Conservation (phyloP, 495 filamentous ascomycete genomes). For the Talaromyces ruber region DNA sequence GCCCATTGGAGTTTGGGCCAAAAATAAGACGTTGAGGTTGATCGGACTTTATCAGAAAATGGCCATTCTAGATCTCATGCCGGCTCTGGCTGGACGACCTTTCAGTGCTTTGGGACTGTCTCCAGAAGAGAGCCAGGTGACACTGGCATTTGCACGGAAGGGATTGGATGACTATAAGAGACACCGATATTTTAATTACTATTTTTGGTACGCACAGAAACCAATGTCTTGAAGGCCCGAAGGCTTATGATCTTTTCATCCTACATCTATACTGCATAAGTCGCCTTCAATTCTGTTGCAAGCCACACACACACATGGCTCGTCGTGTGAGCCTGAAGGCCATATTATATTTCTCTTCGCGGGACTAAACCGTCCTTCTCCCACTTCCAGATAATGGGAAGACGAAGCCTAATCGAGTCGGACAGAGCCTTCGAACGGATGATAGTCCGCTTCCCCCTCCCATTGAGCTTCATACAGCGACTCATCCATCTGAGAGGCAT, state of each 20-base stretch:
- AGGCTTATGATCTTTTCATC: neutral
- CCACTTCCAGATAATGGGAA: neutral
- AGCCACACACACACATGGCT: neutral
- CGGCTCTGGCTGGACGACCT: neutral
- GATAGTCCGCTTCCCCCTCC: constrained; percentile 34
- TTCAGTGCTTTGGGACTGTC: neutral
- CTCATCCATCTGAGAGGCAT: constrained; percentile 40
- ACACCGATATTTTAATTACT: constrained; percentile 3
- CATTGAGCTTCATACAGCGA: constrained; percentile 29
- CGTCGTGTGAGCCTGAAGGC: neutral
- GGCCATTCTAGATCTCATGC: neutral
- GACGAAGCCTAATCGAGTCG: neutral
- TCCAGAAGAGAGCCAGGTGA: neutral
- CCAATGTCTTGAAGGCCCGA: neutral
- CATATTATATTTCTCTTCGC: neutral
- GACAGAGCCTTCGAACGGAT: constrained; percentile 21
- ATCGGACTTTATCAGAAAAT: constrained; percentile 5
- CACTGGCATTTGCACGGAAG: neutral
- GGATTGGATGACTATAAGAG: neutral
- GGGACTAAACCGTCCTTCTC: neutral
- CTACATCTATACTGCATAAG: neutral
- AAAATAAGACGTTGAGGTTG: constrained; percentile 8
- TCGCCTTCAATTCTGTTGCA: neutral
- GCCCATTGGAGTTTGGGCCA: constrained; percentile 17
- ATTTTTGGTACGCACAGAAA: constrained; percentile 4